A percentile compares a stretch with the other conserved stretches of the same genome.
Evolutionary conservation across 2,329 filamentous ascomycete genomes (phyloP).

Genomic region (Chaetomium olivaceum): DNA sequence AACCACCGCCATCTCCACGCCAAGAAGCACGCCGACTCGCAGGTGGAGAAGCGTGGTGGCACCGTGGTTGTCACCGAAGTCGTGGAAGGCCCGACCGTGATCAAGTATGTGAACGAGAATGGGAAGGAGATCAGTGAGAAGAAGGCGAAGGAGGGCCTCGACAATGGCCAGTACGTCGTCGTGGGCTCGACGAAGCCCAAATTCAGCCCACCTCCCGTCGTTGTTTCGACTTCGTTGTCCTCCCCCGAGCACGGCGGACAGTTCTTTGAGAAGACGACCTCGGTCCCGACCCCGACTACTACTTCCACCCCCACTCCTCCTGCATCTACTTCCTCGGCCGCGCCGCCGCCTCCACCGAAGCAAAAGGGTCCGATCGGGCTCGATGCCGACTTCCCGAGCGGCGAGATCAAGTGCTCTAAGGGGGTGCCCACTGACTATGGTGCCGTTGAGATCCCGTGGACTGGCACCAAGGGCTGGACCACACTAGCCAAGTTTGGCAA

Average conservation of each 20-base stretch:
- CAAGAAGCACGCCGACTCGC: conserved; percentile 52
- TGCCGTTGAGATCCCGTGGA: conserved; percentile 68
- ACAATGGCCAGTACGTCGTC: conserved; percentile 68
- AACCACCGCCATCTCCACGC: conserved; percentile 59
- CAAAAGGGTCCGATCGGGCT: conserved; percentile 53
- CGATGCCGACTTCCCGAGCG: conserved; percentile 71
- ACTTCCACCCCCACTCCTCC: conserved; percentile 35
- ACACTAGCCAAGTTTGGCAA: conserved; percentile 69
- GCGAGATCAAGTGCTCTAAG: conserved; percentile 65
- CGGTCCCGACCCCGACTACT: conserved; percentile 33
- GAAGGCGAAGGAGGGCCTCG: conserved; percentile 71
- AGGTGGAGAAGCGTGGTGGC: conserved; percentile 51
- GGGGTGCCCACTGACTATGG: conserved; percentile 79
- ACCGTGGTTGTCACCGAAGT: conserved; percentile 46
- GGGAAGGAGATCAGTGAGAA: conserved; percentile 60
- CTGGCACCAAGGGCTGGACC: conserved; percentile 72
- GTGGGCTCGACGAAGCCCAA: conserved; percentile 60
- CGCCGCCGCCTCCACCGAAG: conserved; percentile 32
- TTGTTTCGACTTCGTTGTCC: conserved; percentile 39
- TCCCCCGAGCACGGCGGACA: conserved; percentile 45
- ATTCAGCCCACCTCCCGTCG: conserved; percentile 47
- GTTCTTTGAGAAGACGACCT: conserved; percentile 53
- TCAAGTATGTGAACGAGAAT: conserved; percentile 66
- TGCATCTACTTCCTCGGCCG: conserved; percentile 26
- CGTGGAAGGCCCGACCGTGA: conserved; percentile 59